Evolutionary conservation across 2,329 filamentous ascomycete species (phyloP), one percentile per base, ranked within the genome.

Genomic region (Aspergillus alliaceus): DNA sequence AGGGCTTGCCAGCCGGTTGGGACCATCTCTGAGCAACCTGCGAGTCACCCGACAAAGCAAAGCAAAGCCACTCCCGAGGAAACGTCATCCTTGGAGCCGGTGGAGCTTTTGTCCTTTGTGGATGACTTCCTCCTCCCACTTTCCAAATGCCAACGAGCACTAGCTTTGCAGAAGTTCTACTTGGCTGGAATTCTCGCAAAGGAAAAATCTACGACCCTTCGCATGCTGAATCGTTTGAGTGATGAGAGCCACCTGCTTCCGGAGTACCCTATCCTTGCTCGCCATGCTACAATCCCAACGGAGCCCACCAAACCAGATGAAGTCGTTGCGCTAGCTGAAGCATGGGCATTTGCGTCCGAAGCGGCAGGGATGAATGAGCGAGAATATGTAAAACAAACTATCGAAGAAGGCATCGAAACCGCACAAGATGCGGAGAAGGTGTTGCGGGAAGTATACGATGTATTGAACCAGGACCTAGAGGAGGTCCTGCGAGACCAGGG

Each of bases 171-270:
- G 40, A 75, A 71, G 49, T 71, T 69, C 20, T 76, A 76, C 37
- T 46, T 77, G 20, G 64, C 73, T 1, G 71, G 67, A 4, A 59
- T 76, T 25, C 64, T 77, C n/a, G 63, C 65, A 5, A 77, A 76
- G 57, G 73, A 77, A 51, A 75, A 71, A 61, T 64, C 65, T 14
- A 73, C 67, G 1, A 66, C 70, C 1, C 64, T 73, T 20, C 74
- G 73, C 29, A 64, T 68, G 3, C 64, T 77, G n/a, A 69, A 75
- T 54, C 72, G 75, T 14, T 58, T 77, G n/a, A 69, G 69, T 8
- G 73, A 77, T 35, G 75, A 77, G 57, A 77, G 75, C 49, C 75
- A 77, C 46, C 66, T 77, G 8, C 73, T 77, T n/a, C 73, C 75
- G 2, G 73, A 76, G 51, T 77, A 77, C 49, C 74, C 75, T 3